Evolutionary conservation across 768 basidiomycete genomes (phyloP), one percentile per base, ranked within the genome.

Genomic region (Plicaturopsis crispa): DNA sequence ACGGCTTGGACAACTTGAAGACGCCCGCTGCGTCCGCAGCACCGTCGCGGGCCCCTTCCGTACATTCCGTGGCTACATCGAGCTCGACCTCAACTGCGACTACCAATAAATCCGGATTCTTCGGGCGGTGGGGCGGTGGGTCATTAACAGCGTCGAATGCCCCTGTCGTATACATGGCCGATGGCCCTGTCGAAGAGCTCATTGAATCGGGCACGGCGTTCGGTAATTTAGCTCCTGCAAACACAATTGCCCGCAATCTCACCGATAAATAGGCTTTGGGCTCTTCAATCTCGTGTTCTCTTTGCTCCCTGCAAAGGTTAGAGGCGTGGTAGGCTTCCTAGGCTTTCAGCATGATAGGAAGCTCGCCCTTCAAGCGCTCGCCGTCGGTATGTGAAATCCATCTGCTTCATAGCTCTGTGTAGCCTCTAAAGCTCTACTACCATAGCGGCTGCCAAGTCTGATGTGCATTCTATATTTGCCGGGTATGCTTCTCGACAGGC

Each of bases 161-260:
- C n/a, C 42, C 52, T 38, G 44, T 24, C 32, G 10, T 31, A 41
- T 24, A 44, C 47, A 11, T 39, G 14, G 39, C 63, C 0, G 72
- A 78, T 31, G 80, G 78, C 0, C 70, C 74, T 0, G 59, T 86
- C 2, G 85, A 88, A 51, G 83, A 87, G 38, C 50, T 87, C 4
- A 74, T 89, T 40, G 54, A 86, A 20, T 73, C 80, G 3, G 87
- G 86, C 2, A 75, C 80, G 6, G 86, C 87, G 0, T 89, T 87
- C 49, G 87, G 80, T 80, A 41, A 36, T 66, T 58, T 13, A 12
- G 34, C 26, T 38, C 24, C 24, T 39, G 17, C 13, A 13, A 11
- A 26, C 8, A 7, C 19, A 16, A 30, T 31, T 12, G 13, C n/a
- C n/a, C n/a, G n/a, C n/a, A n/a, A n/a, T 36, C 19, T 6, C 44